Conservation (phyloP, 2,329 filamentous ascomycete genomes). For the Byssothecium circinans region DNA sequence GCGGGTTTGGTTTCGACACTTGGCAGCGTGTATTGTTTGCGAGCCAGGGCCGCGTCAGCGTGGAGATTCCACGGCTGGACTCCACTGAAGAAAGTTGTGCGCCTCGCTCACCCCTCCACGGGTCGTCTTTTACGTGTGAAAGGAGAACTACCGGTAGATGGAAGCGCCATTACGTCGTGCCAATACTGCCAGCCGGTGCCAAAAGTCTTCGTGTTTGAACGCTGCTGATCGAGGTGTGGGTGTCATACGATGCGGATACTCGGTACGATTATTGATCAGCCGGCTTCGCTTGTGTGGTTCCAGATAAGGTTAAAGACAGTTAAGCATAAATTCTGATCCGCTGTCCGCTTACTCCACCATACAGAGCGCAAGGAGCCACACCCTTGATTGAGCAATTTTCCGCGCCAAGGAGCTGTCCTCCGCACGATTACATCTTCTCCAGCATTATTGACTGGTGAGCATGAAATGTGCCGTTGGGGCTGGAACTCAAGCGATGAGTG, state of each 20-base stretch:
- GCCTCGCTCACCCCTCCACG: neutral
- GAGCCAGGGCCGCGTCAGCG: conserved; percentile 37
- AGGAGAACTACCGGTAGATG: neutral
- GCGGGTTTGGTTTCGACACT: conserved; percentile 32
- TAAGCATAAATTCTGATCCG: conserved; percentile 42
- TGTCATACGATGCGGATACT: conserved; percentile 17
- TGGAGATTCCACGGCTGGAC: conserved; percentile 6
- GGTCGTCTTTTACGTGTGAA: neutral
- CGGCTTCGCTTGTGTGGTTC: conserved; percentile 27
- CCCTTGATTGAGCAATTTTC: conserved; percentile 11
- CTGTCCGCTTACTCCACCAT: conserved; percentile 24
- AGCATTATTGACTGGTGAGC: too few species aligned
- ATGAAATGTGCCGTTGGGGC: neutral
- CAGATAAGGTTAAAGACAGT: conserved; percentile 42
- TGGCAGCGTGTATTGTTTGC: conserved; percentile 21
- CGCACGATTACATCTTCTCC: neutral
- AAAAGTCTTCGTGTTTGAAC: neutral
- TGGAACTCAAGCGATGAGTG: neutral
- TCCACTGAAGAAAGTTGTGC: neutral
- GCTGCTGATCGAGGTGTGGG: neutral
- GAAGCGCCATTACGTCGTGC: neutral
- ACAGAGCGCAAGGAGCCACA: conserved; percentile 18
- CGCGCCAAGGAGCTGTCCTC: neutral
- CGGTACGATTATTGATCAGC: conserved; percentile 19
- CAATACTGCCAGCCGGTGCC: neutral